These are phyloP conservation scores for Stramenopiles sp. DNA, from an alignment of 352 stramenopile species.

Conservation along the genomic window DNA sequence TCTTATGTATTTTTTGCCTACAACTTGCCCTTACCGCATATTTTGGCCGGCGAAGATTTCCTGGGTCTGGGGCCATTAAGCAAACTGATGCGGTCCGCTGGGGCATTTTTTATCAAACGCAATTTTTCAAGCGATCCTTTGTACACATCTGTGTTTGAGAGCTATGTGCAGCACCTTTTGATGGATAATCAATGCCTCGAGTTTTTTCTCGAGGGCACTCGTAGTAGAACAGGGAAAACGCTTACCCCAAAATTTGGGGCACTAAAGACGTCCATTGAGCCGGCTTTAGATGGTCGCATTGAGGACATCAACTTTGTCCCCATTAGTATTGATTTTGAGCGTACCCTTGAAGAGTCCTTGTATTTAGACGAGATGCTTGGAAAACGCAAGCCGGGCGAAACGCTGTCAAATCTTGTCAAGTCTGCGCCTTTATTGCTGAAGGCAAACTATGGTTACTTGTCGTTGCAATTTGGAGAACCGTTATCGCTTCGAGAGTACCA, in stretches of 20 bases:
- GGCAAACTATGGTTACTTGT: slow-evolving; percentile 48
- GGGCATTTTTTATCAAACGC: slow-evolving; percentile 50
- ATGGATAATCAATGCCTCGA: slow-evolving; percentile 43
- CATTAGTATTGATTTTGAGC: slow-evolving; percentile 60
- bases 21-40: slow-evolving; percentile 54
- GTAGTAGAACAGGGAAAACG: slow-evolving; percentile 53
- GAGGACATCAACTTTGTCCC: slow-evolving; percentile 52
- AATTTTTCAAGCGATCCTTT: slow-evolving; percentile 46
- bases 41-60: slow-evolving; percentile 52
- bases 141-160: slow-evolving; percentile 47
- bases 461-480: slow-evolving; percentile 42
- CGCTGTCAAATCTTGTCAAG: slow-evolving; percentile 48
- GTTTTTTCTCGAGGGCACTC: slow-evolving; percentile 58
- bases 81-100: slow-evolving; percentile 39
- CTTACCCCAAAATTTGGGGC: slow-evolving; percentile 53
- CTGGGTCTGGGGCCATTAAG: slow-evolving; percentile 42
- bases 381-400: slow-evolving; percentile 26
- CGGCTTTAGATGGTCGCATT: slow-evolving; percentile 39
- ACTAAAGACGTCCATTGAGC: slow-evolving; percentile 43
- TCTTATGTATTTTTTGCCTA: slow-evolving; percentile 63
- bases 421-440: slow-evolving; percentile 42
- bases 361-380: slow-evolving; percentile 53
- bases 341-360: slow-evolving; percentile 47
- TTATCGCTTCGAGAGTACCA: slow-evolving; percentile 41
- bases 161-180: slow-evolving; percentile 38